These are phyloP conservation scores for Pyracantha coccinea DNA, from an alignment of 331 rosid species.

Conservation along the genomic window DNA sequence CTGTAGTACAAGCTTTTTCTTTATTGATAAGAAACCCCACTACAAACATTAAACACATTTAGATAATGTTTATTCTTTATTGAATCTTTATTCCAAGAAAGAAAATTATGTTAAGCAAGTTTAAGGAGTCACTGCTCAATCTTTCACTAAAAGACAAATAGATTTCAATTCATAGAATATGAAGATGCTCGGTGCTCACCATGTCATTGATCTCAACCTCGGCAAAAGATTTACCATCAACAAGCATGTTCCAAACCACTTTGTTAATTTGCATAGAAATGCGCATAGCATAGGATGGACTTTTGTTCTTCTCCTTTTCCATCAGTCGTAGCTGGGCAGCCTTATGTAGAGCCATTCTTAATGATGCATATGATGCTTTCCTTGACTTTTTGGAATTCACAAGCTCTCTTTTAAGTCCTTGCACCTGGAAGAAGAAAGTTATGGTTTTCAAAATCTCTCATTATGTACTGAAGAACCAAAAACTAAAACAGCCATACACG, in stretches of 20 bases:
- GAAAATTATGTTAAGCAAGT: background rate
- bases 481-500: background rate
- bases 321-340: conserved; percentile 83
- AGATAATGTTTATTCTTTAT: background rate
- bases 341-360: conserved; percentile 78
- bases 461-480: background rate
- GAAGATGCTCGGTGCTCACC: conserved; percentile 46
- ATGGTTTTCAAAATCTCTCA: conserved; percentile 4
- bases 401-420: conserved; percentile 85
- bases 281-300: conserved; percentile 97
- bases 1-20: too few relatives aligned
- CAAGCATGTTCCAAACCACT: conserved; percentile 98
- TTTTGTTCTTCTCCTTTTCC: conserved; percentile 96
- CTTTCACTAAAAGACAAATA: conserved; percentile 7
- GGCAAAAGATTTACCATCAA: conserved; percentile 97
- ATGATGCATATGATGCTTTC: conserved; percentile 74
- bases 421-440: conserved; percentile 57
- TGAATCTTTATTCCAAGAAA: background rate
- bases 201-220: conserved; percentile 95
- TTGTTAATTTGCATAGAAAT: conserved; percentile 83
- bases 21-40: too few relatives aligned
- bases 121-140: background rate
- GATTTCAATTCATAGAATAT: background rate
- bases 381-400: conserved; percentile 67
- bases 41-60: background rate